These are phyloP conservation scores for Solanum hybrid DNA, from an alignment of 305 asterid genomes.

Conservation along the genomic window DNA sequence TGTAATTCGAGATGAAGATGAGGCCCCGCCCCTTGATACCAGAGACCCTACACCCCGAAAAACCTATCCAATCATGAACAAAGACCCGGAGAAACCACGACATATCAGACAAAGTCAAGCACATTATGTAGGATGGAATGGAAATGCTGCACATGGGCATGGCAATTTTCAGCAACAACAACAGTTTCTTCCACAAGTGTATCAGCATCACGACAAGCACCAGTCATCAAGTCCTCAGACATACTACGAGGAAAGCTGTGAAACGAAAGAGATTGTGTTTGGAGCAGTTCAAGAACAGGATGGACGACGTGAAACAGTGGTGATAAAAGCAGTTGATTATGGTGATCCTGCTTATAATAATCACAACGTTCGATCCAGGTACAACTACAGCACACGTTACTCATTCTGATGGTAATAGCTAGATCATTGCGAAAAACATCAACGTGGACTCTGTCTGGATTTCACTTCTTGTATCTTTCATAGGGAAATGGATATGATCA, in stretches of 20 bases:
- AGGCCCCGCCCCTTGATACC: constrained; percentile 58
- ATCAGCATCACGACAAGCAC: constrained; percentile 64
- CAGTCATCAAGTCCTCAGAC: constrained; percentile 56
- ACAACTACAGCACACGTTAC: constrained; percentile 22
- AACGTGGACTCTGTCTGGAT: background rate
- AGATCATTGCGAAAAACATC: background rate
- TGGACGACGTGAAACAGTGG: constrained; percentile 30
- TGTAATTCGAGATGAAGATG: constrained; percentile 68
- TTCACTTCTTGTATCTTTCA: background rate
- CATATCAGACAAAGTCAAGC: constrained; percentile 41
- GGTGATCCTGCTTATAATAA: constrained; percentile 33
- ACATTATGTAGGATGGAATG: constrained; percentile 40
- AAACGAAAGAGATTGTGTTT: constrained; percentile 77
- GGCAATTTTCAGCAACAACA: constrained; percentile 39
- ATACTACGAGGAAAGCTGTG: constrained; percentile 42
- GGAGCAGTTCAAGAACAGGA: constrained; percentile 94
- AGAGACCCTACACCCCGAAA: constrained; percentile 65
- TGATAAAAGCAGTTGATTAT: constrained; percentile 61
- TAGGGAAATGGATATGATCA: background rate
- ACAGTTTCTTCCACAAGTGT: constrained; percentile 34
- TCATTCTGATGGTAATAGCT: constrained; percentile 15
- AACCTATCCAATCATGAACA: constrained; percentile 20
- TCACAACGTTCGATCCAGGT: constrained; percentile 33
- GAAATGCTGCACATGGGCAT: background rate
- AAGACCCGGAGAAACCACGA: constrained; percentile 41